These are phyloP conservation scores for Tolypocladium sp. DNA, from an alignment of 2,329 filamentous ascomycete genomes.

Conservation along the genomic window DNA sequence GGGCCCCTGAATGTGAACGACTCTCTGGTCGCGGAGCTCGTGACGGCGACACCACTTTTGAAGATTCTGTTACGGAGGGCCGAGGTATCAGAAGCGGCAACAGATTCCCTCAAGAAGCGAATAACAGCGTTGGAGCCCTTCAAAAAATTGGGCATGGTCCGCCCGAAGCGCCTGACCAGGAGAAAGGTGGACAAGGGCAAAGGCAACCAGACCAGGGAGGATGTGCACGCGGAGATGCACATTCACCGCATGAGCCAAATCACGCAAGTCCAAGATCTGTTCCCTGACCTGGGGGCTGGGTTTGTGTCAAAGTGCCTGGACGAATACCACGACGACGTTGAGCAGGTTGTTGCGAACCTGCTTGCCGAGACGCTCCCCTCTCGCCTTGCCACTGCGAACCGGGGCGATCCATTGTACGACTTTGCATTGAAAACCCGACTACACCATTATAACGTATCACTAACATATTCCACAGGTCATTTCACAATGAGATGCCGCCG, in stretches of 20 bases:
- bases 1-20: constrained; percentile 49
- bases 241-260: constrained; percentile 78
- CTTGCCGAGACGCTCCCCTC: constrained; percentile 68
- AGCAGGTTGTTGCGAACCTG: constrained; percentile 72
- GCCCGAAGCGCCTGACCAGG: constrained; percentile 40
- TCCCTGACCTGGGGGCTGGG: constrained; percentile 74
- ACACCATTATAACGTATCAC: neutral
- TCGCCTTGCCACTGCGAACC: constrained; percentile 56
- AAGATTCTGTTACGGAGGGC: constrained; percentile 49
- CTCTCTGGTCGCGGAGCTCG: constrained; percentile 71
- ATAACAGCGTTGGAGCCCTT: constrained; percentile 52
- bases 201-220: constrained; percentile 27
- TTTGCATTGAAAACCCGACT: neutral
- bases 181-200: constrained; percentile 61
- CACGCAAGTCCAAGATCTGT: constrained; percentile 86
- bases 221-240: constrained; percentile 46
- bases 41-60: constrained; percentile 71
- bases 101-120: constrained; percentile 48
- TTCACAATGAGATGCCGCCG: constrained; percentile 12
- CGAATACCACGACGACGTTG: constrained; percentile 67
- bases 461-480: constrained; percentile 16
- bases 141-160: constrained; percentile 43
- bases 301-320: constrained; percentile 75
- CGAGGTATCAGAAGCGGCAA: constrained; percentile 37
- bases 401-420: constrained; percentile 52